These are phyloP conservation scores for Metschnikowia santaceciliae DNA, from an alignment of 805 yeast genomes.

Conservation along the genomic window DNA sequence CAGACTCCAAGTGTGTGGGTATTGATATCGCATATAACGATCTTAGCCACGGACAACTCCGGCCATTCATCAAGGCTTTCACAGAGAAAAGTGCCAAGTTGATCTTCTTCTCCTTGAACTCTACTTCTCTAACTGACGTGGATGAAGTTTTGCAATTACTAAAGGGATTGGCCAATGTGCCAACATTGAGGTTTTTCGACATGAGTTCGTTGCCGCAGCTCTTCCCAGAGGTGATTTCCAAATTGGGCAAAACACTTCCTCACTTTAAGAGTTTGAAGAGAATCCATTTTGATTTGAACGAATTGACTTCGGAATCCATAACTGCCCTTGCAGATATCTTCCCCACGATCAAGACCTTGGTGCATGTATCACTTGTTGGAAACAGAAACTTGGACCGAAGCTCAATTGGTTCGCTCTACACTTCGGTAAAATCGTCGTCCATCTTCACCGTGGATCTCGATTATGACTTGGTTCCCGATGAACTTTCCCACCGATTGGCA, in stretches of 20 bases:
- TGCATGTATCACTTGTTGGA: conserved; percentile 54
- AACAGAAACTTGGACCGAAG: conserved; percentile 42
- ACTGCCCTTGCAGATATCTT: conserved; percentile 47
- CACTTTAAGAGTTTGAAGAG: conserved; percentile 43
- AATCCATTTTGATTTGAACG: conserved; percentile 53
- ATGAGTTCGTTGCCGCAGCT: conserved; percentile 49
- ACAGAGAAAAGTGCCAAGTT: conserved; percentile 32
- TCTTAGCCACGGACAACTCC: conserved; percentile 42
- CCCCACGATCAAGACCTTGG: conserved; percentile 44
- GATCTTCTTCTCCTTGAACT: conserved; percentile 50
- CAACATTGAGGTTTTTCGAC: conserved; percentile 47
- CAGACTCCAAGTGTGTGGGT: conserved; percentile 47
- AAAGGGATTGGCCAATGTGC: conserved; percentile 33
- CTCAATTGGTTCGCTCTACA: conserved; percentile 47
- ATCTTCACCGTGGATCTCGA: conserved; percentile 52
- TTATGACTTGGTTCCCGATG: conserved; percentile 49
- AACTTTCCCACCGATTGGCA: conserved; percentile 50
- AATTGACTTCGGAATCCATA: conserved; percentile 43
- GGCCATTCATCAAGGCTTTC: conserved; percentile 45
- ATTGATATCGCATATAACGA: conserved; percentile 56
- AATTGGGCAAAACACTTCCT: conserved; percentile 44
- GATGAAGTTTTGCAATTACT: conserved; percentile 36
- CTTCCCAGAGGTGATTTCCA: conserved; percentile 48
- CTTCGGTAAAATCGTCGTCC: conserved; percentile 46
- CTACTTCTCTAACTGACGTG: conserved; percentile 44